Percentiles rank a stretch among this genome's conserved stretches.
Evolutionary conservation across 2,329 filamentous ascomycete species (phyloP).

Genomic region (Fusarium virguliforme): DNA sequence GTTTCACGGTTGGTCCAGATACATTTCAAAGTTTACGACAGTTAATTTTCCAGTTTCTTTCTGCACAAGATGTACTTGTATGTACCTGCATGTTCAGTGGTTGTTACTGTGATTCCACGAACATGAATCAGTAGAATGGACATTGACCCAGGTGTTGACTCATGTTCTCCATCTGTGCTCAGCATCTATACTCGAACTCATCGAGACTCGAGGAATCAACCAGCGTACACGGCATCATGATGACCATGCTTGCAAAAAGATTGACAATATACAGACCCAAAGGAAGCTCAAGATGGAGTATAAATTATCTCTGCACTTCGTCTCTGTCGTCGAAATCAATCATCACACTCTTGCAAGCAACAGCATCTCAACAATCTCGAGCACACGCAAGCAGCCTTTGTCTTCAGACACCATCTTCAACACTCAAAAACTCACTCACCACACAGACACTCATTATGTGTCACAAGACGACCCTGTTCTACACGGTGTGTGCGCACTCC

Average conservation of each 20-base stretch:
- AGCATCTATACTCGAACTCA: background rate
- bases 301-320: background rate
- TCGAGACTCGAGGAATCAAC: background rate
- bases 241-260: background rate
- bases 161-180: background rate
- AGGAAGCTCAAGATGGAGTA: background rate
- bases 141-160: background rate
- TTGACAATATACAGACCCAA: background rate
- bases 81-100: background rate
- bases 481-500: constrained; percentile 1
- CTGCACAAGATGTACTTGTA: background rate
- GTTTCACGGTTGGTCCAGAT: constrained; percentile 3
- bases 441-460: background rate
- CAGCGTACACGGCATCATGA: background rate
- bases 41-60: background rate
- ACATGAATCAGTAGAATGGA: background rate
- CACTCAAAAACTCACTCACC: too few species aligned
- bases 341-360: background rate
- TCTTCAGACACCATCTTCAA: background rate
- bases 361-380: background rate
- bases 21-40: background rate
- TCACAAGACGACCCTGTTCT: background rate
- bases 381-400: background rate
- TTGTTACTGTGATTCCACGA: background rate
- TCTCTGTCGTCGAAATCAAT: too few species aligned